Evolutionary conservation across 2,329 filamentous ascomycete genomes (phyloP), one percentile per base, ranked within the genome.

Genomic region (Aspergillus glaucus): DNA sequence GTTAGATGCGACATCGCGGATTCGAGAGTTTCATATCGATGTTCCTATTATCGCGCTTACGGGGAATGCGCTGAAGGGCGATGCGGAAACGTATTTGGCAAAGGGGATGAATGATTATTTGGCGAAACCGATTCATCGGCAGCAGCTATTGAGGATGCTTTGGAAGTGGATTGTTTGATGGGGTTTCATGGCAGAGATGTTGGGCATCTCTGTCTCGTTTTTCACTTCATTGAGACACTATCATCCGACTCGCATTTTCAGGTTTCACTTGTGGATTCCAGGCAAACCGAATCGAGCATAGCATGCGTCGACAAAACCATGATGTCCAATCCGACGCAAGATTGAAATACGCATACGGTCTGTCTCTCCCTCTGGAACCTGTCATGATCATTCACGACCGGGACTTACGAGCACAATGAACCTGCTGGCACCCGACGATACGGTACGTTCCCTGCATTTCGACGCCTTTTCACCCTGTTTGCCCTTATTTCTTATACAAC

Each of bases 91-190:
- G 8, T 81, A 79, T 52, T 64, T 79, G 24, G 71, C 73, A 4
- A 74, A 73, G 44, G 79, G 79, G 0, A 79, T 81, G 77, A 74
- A 76, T 39, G 78, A 75, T 39, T 81, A 80, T 51, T 66, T 81
- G 10, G 66, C 77, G 2, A 81, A 81, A 54, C 79, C 78, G 0
- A 71, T 80, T 9, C 73, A 78, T 54, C 70, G 73, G n/a, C 71
- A 72, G 44, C 64, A 72, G 6, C 54, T 80, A 40, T 65, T 76
- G 22, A 67, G 68, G 21, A 60, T 75, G 48, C 53, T 80, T 30
- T 63, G 65, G 58, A 65, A 65, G 50, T 69, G 67, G 65, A 60
- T 66, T 15, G 65, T 61, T 34, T 53, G 55, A 3, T 62, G 54
- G 10, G 26, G 26, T 5, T 4, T 12, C 4, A 12, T 21, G 37